Evolutionary conservation across 768 basidiomycete genomes (phyloP), one percentile per base, ranked within the genome.

Genomic region (Leccinum truebloodii): DNA sequence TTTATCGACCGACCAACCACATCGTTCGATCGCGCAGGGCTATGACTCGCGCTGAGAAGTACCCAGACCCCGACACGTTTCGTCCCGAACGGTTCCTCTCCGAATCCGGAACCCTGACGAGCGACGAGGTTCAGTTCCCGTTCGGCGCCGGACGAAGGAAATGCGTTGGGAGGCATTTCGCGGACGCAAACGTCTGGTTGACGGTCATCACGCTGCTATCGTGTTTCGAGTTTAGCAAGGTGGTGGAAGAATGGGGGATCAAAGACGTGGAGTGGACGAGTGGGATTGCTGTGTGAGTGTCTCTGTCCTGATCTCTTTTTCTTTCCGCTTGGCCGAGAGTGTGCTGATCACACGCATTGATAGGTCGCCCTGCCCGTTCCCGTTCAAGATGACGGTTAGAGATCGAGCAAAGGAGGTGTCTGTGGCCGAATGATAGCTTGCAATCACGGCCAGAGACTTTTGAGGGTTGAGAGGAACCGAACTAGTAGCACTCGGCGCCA

Each of bases 171-270:
- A 59, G 14, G 1, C 24, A 59, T 30, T 54, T 37, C 20, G 54
- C 59, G 28, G 59, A 55, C 6, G 59, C 54, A 6, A 49, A n/a
- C 14, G 28, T 55, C 1, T 50, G 59, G 59, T 50, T 51, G n/a
- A 55, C 59, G 26, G 9, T 59, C 9, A 37, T 55, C n/a, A 59
- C 59, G 13, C 54, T 59, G 3, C 12, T 59, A 8, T 54, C 59
- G 24, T 59, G 54, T 35, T 59, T 59, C 59, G 54, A 59, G 48
- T 55, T 59, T 20, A 55, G 16, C 35, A 59, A 59, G 59, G 54
- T 32, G 48, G 35, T 26, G 14, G 52, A 50, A 20, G 49, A 3
- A 1, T 59, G 59, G 59, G 48, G 54, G 9, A 30, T 54, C 3
- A 3, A 55, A 28, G 59, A 59, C 6, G 59, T 59, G 24, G n/a